Conservation (phyloP, 768 basidiomycete genomes). For the Kwoniella europaea region DNA sequence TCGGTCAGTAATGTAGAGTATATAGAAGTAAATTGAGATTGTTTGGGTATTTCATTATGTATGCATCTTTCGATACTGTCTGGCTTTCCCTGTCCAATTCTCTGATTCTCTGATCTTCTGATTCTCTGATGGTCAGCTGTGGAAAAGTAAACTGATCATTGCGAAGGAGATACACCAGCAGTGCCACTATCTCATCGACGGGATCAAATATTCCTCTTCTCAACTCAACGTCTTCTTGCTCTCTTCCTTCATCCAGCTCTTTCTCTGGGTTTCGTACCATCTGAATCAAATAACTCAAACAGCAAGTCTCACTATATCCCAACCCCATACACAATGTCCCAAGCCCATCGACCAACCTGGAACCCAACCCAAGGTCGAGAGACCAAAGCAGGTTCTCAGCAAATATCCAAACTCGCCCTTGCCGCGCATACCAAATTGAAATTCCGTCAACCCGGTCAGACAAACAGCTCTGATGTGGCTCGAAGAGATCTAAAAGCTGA, state of each 20-base stretch:
- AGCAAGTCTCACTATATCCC: background rate
- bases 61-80: constrained; percentile 11
- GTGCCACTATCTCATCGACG: background rate
- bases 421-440: constrained; percentile 96
- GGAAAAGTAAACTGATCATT: background rate
- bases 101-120: no score
- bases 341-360: constrained; percentile 66
- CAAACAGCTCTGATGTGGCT: constrained; percentile 74
- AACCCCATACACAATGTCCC: constrained; percentile 46
- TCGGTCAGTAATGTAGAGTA: constrained; percentile 58
- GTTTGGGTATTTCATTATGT: constrained; percentile 19
- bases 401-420: constrained; percentile 91
- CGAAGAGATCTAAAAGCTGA: constrained; percentile 82
- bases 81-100: background rate
- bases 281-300: no score
- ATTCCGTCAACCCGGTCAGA: constrained; percentile 95
- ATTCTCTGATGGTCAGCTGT: no score
- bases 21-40: constrained; percentile 5
- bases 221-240: background rate
- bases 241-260: background rate
- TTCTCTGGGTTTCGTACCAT: no score
- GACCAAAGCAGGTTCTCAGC: constrained; percentile 87
- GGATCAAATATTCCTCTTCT: constrained; percentile 12
- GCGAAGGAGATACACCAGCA: background rate
- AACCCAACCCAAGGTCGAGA: constrained; percentile 93